phyloP scores from a whole-genome alignment of 1,139 yeast genomes.

The Candida glucosophila region DNA sequence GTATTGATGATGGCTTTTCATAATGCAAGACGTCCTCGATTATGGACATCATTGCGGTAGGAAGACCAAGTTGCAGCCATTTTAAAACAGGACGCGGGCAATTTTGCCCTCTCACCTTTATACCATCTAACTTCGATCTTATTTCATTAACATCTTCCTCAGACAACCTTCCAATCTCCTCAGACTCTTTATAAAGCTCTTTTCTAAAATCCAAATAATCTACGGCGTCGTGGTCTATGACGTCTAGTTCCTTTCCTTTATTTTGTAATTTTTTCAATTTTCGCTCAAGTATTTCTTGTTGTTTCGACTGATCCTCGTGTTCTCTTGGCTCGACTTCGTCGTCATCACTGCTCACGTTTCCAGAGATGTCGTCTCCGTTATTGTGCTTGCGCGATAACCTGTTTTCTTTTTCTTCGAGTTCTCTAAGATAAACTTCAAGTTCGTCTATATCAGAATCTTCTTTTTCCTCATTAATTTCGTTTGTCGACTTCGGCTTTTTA shows the following conservation, averaged over 20 bases:
- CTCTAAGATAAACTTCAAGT: conserved; percentile 1
- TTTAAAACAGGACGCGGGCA: conserved; percentile 62
- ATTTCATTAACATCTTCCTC: conserved; percentile 46
- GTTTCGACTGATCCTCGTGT: conserved; percentile 18
- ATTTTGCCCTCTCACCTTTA: conserved; percentile 49
- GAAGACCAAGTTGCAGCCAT: conserved; percentile 81
- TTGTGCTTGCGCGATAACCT: background rate
- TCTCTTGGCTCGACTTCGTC: conserved; percentile 9
- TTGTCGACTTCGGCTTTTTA: no score
- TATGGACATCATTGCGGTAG: conserved; percentile 45
- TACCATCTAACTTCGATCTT: conserved; percentile 53
- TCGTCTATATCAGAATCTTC: conserved; percentile 1
- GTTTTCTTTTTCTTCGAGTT: background rate
- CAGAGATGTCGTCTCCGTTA: no score
- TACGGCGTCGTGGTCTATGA: conserved; percentile 37
- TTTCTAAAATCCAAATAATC: conserved; percentile 51
- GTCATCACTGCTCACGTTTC: conserved; percentile 8
- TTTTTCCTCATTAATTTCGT: no score
- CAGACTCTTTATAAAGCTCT: conserved; percentile 56
- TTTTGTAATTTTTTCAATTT: conserved; percentile 25
- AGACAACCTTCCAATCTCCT: conserved; percentile 37
- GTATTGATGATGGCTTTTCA: conserved; percentile 74
- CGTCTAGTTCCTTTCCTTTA: conserved; percentile 24
- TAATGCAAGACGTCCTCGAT: conserved; percentile 45
- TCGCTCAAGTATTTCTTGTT: conserved; percentile 16